phyloP scores from a whole-genome alignment of 2,329 filamentous ascomycete species.

The Curvularia hawaiiensis region DNA sequence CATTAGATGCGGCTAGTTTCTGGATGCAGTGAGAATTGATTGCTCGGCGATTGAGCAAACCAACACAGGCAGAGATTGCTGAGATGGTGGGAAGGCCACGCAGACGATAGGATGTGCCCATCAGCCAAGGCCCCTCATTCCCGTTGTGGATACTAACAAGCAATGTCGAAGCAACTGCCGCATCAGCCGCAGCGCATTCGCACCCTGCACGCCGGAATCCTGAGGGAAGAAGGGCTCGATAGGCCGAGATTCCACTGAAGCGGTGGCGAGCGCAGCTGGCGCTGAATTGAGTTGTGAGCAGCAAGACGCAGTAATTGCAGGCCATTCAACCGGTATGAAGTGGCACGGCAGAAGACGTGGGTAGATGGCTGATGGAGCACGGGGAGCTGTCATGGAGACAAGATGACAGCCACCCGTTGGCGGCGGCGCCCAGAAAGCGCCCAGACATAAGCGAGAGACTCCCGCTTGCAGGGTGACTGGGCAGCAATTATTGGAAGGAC shows the following conservation, averaged over 20 bases:
- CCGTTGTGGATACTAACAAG: slow-evolving; percentile 8
- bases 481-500: slow-evolving; percentile 1
- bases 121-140: slow-evolving; percentile 8
- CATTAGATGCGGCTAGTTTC: slow-evolving; percentile 4
- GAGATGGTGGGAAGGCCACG: slow-evolving; percentile 5
- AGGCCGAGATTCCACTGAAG: slow-evolving; percentile 7
- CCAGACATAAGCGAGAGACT: slow-evolving; percentile 11
- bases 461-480: slow-evolving; percentile 6
- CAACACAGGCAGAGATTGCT: slow-evolving; percentile 9
- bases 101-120: slow-evolving; percentile 6
- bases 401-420: slow-evolving; percentile 9
- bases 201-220: background rate
- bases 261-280: background rate
- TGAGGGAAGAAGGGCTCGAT: slow-evolving; percentile 3
- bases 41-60: slow-evolving; percentile 3
- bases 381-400: slow-evolving; percentile 9
- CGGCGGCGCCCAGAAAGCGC: slow-evolving; percentile 7
- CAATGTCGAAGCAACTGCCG: slow-evolving; percentile 12
- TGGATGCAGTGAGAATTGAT: slow-evolving; percentile 4
- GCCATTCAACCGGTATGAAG: slow-evolving; percentile 10
- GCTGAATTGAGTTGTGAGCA: slow-evolving; percentile 4
- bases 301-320: slow-evolving; percentile 7
- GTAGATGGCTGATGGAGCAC: background rate
- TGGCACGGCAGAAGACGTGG: background rate
- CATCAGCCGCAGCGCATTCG: slow-evolving; percentile 11